These are phyloP conservation scores for Microcyclospora tardicrescens DNA, from an alignment of 2,329 filamentous ascomycete species.

Conservation along the genomic window DNA sequence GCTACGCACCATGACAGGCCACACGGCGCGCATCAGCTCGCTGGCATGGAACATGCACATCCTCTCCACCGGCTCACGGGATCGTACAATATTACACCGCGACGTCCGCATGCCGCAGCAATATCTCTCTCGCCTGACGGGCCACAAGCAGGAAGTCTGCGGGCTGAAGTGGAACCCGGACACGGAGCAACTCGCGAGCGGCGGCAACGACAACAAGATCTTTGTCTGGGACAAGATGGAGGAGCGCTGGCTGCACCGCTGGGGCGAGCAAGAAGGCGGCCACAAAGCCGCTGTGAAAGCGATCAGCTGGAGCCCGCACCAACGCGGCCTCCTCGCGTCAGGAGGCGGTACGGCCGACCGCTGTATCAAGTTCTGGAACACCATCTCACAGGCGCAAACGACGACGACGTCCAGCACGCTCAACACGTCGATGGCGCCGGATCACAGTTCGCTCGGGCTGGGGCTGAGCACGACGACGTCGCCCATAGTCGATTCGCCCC, in stretches of 20 bases:
- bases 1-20: conserved; percentile 89
- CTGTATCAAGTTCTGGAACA: conserved; percentile 97
- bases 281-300: conserved; percentile 95
- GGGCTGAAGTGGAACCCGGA: conserved; percentile 95
- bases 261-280: conserved; percentile 86
- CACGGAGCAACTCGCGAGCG: conserved; percentile 85
- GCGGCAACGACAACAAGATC: conserved; percentile 96
- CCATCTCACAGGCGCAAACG: conserved; percentile 35
- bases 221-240: conserved; percentile 97
- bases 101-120: conserved; percentile 90
- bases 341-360: conserved; percentile 92
- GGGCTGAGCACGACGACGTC: conserved; percentile 13
- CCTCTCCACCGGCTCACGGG: conserved; percentile 84
- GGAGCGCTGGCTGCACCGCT: conserved; percentile 86
- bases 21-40: conserved; percentile 83
- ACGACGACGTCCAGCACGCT: conserved; percentile 10
- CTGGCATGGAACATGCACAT: conserved; percentile 98
- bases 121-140: conserved; percentile 72
- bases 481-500: conserved; percentile 14
- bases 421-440: conserved; percentile 4
- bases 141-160: conserved; percentile 97
- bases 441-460: conserved; percentile 14
- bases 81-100: conserved; percentile 86
- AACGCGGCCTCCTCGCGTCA: conserved; percentile 84
- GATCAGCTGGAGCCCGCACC: conserved; percentile 94